These are phyloP conservation scores for Puccinia polysora DNA, from an alignment of 1,284 basidiomycete genomes.

Conservation along the genomic window DNA sequence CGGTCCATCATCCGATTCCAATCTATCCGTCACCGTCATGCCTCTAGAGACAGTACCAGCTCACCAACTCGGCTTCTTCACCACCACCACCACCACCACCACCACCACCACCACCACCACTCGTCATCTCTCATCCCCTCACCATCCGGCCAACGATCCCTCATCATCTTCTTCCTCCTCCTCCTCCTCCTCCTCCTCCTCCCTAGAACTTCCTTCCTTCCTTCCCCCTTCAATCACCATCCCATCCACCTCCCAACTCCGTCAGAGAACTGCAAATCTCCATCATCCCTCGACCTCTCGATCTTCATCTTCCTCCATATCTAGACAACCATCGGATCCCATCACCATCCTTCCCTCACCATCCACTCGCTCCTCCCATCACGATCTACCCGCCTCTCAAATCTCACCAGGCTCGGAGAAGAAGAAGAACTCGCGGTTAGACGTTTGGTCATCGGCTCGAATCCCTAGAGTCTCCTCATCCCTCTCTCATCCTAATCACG, in stretches of 20 bases:
- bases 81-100: not conserved
- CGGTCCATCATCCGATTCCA: not conserved
- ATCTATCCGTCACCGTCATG: not conserved
- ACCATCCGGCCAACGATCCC: slow-evolving; percentile 13
- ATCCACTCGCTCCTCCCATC: too few relatives aligned
- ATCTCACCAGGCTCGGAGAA: too few relatives aligned
- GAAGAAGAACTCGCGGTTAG: too few relatives aligned
- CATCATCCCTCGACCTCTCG: not conserved
- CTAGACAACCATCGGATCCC: too few relatives aligned
- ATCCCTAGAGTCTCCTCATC: too few relatives aligned
- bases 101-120: not conserved
- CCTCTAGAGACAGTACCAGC: slow-evolving; percentile 6
- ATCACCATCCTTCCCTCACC: too few relatives aligned
- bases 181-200: not conserved
- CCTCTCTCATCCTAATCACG: not conserved
- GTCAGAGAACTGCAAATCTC: not conserved
- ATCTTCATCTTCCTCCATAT: not conserved
- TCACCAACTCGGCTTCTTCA: slow-evolving; percentile 14
- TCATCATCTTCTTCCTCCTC: not conserved
- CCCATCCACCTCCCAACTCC: not conserved
- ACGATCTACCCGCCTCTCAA: too few relatives aligned
- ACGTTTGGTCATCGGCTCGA: too few relatives aligned
- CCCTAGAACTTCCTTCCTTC: not conserved
- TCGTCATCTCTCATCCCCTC: not conserved
- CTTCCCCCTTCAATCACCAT: not conserved